Conservation (phyloP, 441 rosid genomes). For the Viola pubescens region DNA sequence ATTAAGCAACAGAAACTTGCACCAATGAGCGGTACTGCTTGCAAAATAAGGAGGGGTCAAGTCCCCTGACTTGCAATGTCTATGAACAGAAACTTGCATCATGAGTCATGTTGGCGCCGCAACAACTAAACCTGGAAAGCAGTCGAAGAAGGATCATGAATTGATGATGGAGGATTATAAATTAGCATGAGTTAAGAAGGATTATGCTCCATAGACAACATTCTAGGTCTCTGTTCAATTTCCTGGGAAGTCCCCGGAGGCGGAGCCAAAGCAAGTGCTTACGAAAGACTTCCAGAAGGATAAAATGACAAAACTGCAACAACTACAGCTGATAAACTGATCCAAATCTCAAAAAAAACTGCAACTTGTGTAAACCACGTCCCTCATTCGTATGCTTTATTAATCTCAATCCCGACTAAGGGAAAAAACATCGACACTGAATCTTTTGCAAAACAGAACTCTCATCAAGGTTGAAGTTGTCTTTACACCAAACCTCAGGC, state of each 20-base stretch:
- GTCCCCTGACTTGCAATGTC: too few relatives aligned
- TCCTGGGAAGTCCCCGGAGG: too few relatives aligned
- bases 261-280: background rate
- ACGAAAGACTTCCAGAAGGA: background rate
- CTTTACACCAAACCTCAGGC: constrained; percentile 11
- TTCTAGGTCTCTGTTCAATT: background rate
- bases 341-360: constrained; percentile 1
- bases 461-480: constrained; percentile 7
- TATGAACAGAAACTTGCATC: background rate
- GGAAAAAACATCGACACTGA: background rate
- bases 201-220: background rate
- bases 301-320: background rate
- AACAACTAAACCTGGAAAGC: background rate
- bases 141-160: background rate
- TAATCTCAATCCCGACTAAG: background rate
- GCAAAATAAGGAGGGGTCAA: too few relatives aligned
- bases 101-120: too few relatives aligned
- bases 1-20: too few relatives aligned
- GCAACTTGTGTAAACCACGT: background rate
- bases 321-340: too few relatives aligned
- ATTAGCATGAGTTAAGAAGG: too few relatives aligned
- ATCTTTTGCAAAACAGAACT: constrained; percentile 14
- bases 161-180: too few relatives aligned
- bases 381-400: constrained; percentile 6
- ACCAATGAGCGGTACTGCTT: too few relatives aligned